phyloP scores from a whole-genome alignment of 805 yeast genomes.

The Candida railenensis region DNA sequence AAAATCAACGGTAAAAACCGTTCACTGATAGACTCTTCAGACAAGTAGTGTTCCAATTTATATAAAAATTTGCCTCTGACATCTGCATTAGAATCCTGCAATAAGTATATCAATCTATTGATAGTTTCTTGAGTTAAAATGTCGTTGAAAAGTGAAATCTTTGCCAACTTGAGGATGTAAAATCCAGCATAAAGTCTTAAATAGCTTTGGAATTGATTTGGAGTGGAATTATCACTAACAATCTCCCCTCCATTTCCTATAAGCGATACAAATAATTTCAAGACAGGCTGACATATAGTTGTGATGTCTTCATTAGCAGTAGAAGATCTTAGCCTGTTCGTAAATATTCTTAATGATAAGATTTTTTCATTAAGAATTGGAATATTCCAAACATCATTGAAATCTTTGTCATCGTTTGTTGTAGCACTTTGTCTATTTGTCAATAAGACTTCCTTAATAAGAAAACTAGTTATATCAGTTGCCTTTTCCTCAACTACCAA shows the following conservation, averaged over 20 bases:
- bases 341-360: slow-evolving; percentile 52
- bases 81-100: slow-evolving; percentile 63
- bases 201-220: slow-evolving; percentile 56
- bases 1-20: slow-evolving; percentile 66
- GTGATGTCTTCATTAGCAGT: slow-evolving; percentile 31
- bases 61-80: slow-evolving; percentile 56
- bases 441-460: slow-evolving; percentile 63
- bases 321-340: slow-evolving; percentile 51
- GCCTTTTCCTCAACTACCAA: slow-evolving; percentile 50
- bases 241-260: slow-evolving; percentile 81
- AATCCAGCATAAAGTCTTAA: slow-evolving; percentile 69
- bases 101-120: slow-evolving; percentile 51
- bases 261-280: slow-evolving; percentile 64
- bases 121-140: slow-evolving; percentile 54
- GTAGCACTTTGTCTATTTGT: slow-evolving; percentile 38
- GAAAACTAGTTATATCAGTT: slow-evolving; percentile 54
- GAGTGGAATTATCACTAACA: slow-evolving; percentile 47
- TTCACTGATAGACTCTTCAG: slow-evolving; percentile 56
- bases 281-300: slow-evolving; percentile 56
- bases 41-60: slow-evolving; percentile 50
- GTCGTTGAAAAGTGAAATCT: slow-evolving; percentile 48
- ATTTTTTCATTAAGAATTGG: slow-evolving; percentile 48
- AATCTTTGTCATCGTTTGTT: slow-evolving; percentile 40
- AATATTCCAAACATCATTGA: slow-evolving; percentile 32
- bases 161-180: slow-evolving; percentile 62